A percentile compares a stretch with the other conserved stretches of the same genome.
Conservation (phyloP, 768 basidiomycete species). For the Leccinum pellstonianum region DNA sequence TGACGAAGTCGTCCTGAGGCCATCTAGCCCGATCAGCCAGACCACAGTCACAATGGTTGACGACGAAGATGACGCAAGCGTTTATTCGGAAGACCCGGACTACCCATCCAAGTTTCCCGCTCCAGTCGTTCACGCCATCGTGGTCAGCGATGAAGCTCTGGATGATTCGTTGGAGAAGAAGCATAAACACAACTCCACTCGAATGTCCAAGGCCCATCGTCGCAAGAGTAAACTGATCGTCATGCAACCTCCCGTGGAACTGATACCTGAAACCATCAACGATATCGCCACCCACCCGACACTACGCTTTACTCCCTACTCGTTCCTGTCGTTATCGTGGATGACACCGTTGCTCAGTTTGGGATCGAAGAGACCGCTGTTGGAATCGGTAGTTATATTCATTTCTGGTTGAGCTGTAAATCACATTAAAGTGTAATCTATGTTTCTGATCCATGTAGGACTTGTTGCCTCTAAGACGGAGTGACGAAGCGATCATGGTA, state of each 20-base stretch:
- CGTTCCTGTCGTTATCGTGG: conserved; percentile 27
- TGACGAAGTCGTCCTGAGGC: conserved; percentile 11
- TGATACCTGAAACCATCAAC: conserved; percentile 16
- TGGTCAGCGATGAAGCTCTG: neutral
- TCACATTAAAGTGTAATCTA: conserved; percentile 18
- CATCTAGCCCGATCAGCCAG: conserved; percentile 18
- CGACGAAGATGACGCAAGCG: conserved; percentile 13
- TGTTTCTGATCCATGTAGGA: conserved; percentile 19
- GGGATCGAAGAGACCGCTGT: conserved; percentile 28
- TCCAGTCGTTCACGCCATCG: neutral
- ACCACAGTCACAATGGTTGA: conserved; percentile 22
- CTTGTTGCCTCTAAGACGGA: conserved; percentile 26
- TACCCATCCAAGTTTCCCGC: conserved; percentile 5
- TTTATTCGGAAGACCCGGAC: conserved; percentile 4
- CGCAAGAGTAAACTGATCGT: conserved; percentile 22
- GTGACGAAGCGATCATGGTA: conserved; percentile 24
- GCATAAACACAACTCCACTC: neutral
- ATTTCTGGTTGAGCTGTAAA: conserved; percentile 23
- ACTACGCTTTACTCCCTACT: conserved; percentile 10
- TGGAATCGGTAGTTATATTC: conserved; percentile 33
- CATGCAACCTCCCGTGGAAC: conserved; percentile 25
- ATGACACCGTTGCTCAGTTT: conserved; percentile 27
- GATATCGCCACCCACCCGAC: conserved; percentile 22
- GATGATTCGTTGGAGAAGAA: conserved; percentile 7
- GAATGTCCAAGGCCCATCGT: neutral